Conservation (phyloP, 148 eudicot species). For the Silene uniflora region DNA sequence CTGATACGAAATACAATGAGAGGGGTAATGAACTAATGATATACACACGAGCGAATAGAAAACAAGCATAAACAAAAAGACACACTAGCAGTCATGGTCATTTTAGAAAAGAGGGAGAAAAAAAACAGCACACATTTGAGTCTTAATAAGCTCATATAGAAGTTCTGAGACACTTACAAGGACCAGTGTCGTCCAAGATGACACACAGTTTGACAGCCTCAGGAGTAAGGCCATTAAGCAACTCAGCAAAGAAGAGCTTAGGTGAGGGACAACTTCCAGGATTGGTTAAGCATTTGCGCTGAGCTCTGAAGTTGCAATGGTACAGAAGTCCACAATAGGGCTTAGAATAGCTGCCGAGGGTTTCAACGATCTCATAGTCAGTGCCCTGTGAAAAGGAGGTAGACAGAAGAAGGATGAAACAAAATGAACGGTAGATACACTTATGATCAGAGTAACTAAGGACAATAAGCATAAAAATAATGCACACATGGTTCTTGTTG, state of each 20-base stretch:
- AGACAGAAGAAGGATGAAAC: too few relatives aligned
- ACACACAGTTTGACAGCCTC: not conserved
- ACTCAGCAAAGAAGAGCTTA: not conserved
- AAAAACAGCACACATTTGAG: too few relatives aligned
- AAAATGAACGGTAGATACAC: not conserved
- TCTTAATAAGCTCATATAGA: not conserved
- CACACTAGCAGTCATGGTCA: not conserved
- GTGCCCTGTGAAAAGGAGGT: too few relatives aligned
- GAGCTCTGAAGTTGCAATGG: constrained; percentile 1
- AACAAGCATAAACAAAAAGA: not conserved
- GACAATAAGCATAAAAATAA: too few relatives aligned
- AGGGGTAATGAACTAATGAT: too few relatives aligned
- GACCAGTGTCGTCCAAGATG: not conserved
- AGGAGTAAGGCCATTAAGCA: not conserved
- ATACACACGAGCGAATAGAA: not conserved
- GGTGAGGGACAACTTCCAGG: not conserved
- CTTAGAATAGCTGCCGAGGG: not conserved
- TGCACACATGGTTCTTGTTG: too few relatives aligned
- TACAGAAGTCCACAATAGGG: not conserved
- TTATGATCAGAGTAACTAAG: too few relatives aligned
- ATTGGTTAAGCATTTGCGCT: not conserved
- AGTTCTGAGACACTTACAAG: not conserved
- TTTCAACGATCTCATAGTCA: too few relatives aligned
- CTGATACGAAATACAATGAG: too few relatives aligned
- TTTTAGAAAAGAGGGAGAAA: too few relatives aligned